Base-by-base conservation (phyloP, 495 filamentous ascomycete species). In the Xylaria flabelliformis region DNA sequence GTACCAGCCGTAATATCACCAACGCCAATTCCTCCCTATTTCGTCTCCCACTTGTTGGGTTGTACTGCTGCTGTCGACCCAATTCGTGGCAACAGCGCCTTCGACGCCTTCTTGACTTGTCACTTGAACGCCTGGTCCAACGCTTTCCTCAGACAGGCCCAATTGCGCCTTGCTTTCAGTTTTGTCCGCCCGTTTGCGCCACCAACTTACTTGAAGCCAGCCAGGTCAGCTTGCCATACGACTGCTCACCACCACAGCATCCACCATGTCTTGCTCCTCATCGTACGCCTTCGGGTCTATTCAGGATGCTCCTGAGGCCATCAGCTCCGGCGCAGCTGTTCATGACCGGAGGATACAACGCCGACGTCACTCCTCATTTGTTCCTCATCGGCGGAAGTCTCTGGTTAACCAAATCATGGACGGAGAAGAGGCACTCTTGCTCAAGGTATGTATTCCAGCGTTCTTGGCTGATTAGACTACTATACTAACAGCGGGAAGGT, bases 301-400 rank as follows among this genome's bases (percentile, higher is more conserved):
- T 66, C 81, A 84, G 51, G 82, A 83, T 62, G 70, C 73, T n/a
- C 8, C 74, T 6, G 77, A 74, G 19, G 78, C 74, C 32, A 63
- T 9, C 65, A 75, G 71, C 21, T 82, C 85, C 9, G 79, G 78
- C 7, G 79, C 78, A 4, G 78, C 83, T 36, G 66, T 66, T 42
- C 77, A 74, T 42, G 78, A 80, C 29, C 70, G 53, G 64, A 42
- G 55, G 26, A 73, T 72, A 2, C 72, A 75, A 32, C 79, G 82
- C 56, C 83, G 86, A 69, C 84, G 91, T 58, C 91, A 92, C 78
- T 94, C 92, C 24, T 90, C 89, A 53, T 90, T 89, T 71, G 80
- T 87, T 65, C 85, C 88, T 26, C 81, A 88, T 69, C 73, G 84
- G 74, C 78, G 84, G 69, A 86, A 89, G 34, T 93, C 91, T 32